Evolutionary conservation across 139 green algal species (phyloP).

Genomic region (Chlamydomonas asymmetrica): DNA sequence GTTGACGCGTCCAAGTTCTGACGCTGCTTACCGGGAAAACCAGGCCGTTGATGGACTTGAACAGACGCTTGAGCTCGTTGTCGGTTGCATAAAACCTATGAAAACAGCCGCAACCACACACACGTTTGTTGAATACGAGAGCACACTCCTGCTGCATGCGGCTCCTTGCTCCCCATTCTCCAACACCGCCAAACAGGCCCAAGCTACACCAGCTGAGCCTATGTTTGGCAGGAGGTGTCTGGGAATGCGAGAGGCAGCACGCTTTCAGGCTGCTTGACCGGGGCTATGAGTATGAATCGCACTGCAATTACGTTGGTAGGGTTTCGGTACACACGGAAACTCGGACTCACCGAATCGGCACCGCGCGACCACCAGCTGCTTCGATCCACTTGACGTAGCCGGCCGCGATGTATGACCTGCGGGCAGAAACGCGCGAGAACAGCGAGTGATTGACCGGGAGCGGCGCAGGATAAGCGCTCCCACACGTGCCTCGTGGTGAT

Average conservation of each 20-base stretch:
- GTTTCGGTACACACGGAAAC: not conserved
- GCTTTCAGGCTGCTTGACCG: too few relatives aligned
- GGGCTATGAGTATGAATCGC: not conserved
- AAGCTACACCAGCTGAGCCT: not conserved
- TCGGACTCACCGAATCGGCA: slow-evolving; percentile 58
- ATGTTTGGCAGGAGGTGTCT: too few relatives aligned
- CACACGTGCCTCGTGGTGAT: too few relatives aligned
- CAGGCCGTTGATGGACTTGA: slow-evolving; percentile 79
- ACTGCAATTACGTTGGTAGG: not conserved
- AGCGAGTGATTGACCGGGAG: not conserved
- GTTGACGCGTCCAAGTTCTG: not conserved
- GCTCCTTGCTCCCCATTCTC: not conserved
- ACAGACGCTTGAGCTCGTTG: slow-evolving; percentile 70
- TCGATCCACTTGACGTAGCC: slow-evolving; percentile 81
- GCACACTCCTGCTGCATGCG: not conserved
- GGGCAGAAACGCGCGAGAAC: not conserved
- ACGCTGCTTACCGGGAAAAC: slow-evolving; percentile 63
- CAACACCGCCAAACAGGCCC: not conserved
- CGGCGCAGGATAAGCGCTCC: too few relatives aligned
- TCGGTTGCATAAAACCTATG: slow-evolving; percentile 68
- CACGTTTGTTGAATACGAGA: not conserved
- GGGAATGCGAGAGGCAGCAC: too few relatives aligned
- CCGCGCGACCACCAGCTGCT: slow-evolving; percentile 56
- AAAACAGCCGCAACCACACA: not conserved
- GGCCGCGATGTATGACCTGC: slow-evolving; percentile 66